A percentile compares a stretch with the other conserved stretches of the same genome.
phyloP scores from a whole-genome alignment of 1,284 basidiomycete genomes.

The Apiotrichum sp. region DNA sequence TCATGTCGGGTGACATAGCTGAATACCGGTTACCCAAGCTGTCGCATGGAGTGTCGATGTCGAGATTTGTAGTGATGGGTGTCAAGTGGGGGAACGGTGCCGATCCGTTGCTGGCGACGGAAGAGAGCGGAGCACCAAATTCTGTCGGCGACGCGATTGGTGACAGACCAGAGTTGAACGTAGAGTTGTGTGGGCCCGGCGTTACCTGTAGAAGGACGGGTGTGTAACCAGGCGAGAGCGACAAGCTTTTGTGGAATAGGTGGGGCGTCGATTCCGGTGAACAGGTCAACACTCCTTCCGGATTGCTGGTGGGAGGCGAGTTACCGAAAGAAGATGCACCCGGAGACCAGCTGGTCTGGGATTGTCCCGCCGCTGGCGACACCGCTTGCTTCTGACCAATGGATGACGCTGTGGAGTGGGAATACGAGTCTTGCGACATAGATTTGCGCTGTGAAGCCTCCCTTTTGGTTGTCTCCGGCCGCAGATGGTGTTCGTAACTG shows the following conservation, averaged over 20 bases:
- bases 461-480: slow-evolving; percentile 6
- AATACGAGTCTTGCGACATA: no score
- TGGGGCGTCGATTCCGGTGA: neutral
- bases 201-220: neutral
- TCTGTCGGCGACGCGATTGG: neutral
- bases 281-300: neutral
- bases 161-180: neutral
- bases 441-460: no score
- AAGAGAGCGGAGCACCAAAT: no score
- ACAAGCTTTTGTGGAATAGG: neutral
- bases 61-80: slow-evolving; percentile 2
- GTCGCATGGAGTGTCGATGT: slow-evolving; percentile 1
- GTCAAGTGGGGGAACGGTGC: neutral
- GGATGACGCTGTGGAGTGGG: no score
- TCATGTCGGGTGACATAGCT: neutral
- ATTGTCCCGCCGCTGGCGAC: no score
- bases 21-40: neutral
- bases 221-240: neutral
- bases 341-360: no score
- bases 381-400: no score
- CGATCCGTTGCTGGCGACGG: no score
- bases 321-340: no score
- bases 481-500: slow-evolving; percentile 31
- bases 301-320: no score
- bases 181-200: neutral